These are phyloP conservation scores for Ailanthus altissimus DNA, from an alignment of 345 rosid genomes.

Conservation along the genomic window DNA sequence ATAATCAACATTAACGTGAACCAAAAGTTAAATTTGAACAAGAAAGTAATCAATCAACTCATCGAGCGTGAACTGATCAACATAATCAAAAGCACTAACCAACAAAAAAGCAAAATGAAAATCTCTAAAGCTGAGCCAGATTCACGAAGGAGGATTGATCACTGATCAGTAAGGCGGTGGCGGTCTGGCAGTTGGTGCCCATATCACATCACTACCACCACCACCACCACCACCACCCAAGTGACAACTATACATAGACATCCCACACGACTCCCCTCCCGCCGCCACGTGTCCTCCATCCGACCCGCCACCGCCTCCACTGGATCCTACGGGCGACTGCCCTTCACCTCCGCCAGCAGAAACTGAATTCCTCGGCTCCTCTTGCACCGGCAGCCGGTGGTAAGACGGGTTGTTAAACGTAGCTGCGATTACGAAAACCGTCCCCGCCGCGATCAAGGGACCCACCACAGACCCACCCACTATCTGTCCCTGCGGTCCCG, in stretches of 20 bases:
- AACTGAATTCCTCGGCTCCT: conserved; percentile 41
- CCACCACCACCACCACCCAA: conserved; percentile 36
- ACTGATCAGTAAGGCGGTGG: conserved; percentile 50
- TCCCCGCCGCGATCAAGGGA: conserved; percentile 63
- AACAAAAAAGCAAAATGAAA: background rate
- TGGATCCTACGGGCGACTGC: conserved; percentile 52
- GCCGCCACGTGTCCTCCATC: conserved; percentile 47
- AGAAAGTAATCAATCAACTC: background rate
- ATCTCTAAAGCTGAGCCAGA: background rate
- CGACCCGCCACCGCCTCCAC: conserved; percentile 55
- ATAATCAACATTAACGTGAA: conserved; percentile 2
- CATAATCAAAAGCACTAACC: conserved; percentile 7
- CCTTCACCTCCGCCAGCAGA: conserved; percentile 55
- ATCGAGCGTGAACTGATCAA: background rate
- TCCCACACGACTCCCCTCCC: conserved; percentile 55
- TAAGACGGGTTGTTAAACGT: conserved; percentile 74
- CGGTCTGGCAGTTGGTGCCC: conserved; percentile 74
- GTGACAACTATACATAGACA: conserved; percentile 66
- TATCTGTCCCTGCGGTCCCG: conserved; percentile 94
- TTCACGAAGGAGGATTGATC: background rate
- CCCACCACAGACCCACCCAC: conserved; percentile 88
- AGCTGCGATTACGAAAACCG: conserved; percentile 73
- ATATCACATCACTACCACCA: conserved; percentile 61
- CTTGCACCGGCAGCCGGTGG: conserved; percentile 55
- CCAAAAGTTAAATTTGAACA: background rate